Conservation (phyloP, 2,329 filamentous ascomycete genomes). For the Penicillium fuscoglaucum region DNA sequence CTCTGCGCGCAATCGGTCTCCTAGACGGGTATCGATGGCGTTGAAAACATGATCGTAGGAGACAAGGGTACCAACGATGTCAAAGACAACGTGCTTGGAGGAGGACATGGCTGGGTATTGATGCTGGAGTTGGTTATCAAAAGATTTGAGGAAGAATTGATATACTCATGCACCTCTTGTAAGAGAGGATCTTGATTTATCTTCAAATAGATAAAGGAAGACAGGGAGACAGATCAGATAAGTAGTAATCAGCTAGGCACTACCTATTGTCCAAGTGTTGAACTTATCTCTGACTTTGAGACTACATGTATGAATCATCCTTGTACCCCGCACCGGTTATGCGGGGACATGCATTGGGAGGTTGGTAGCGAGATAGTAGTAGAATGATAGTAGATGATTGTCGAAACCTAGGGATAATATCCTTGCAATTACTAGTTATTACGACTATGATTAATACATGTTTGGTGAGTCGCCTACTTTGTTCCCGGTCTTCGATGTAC, state of each 20-base stretch:
- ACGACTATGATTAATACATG: too few relatives aligned
- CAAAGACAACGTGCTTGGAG: conserved; percentile 33
- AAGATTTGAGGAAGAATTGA: background rate
- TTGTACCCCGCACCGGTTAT: conserved; percentile 9
- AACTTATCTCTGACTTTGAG: background rate
- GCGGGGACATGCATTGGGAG: too few relatives aligned
- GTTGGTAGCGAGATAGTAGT: too few relatives aligned
- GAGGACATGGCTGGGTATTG: conserved; percentile 4
- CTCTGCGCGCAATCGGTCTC: conserved; percentile 36
- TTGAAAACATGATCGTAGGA: conserved; percentile 43
- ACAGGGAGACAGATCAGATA: background rate
- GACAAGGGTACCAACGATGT: conserved; percentile 44
- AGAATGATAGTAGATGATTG: too few relatives aligned
- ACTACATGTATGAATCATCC: background rate
- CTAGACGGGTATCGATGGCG: conserved; percentile 41
- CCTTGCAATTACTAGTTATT: too few relatives aligned
- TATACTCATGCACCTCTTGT: background rate
- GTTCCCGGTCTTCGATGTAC: too few relatives aligned
- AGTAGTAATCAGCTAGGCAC: background rate
- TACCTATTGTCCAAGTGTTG: background rate
- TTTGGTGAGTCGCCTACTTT: too few relatives aligned
- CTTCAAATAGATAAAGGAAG: background rate
- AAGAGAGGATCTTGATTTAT: background rate
- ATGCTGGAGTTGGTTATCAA: conserved; percentile 1
- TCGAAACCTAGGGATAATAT: too few relatives aligned